phyloP scores from a whole-genome alignment of 2,329 filamentous ascomycete species.

The Fusarium poae region DNA sequence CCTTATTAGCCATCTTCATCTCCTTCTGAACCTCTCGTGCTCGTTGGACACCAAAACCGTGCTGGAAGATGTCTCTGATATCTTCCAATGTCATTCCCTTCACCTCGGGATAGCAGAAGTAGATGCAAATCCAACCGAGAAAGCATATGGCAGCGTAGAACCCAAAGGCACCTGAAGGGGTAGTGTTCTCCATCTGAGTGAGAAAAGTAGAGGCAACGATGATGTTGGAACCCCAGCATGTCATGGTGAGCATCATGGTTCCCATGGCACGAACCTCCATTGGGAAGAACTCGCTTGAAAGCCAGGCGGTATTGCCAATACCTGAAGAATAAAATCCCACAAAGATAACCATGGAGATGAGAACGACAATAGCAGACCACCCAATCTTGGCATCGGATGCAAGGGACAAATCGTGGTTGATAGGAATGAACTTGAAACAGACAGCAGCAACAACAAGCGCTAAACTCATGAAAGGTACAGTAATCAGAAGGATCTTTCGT shows the following conservation, averaged over 20 bases:
- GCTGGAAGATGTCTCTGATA: conserved; percentile 63
- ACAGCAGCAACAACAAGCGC: conserved; percentile 59
- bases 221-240: conserved; percentile 62
- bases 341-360: conserved; percentile 52
- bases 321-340: conserved; percentile 57
- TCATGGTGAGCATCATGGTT: conserved; percentile 63
- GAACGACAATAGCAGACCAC: conserved; percentile 58
- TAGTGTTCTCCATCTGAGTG: conserved; percentile 61
- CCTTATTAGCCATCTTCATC: conserved; percentile 39
- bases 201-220: conserved; percentile 65
- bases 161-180: conserved; percentile 63
- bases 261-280: conserved; percentile 62
- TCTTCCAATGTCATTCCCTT: conserved; percentile 68
- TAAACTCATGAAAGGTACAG: conserved; percentile 59
- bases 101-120: conserved; percentile 66
- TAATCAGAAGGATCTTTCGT: conserved; percentile 59
- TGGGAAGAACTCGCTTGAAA: conserved; percentile 61
- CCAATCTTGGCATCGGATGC: conserved; percentile 49
- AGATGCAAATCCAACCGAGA: conserved; percentile 57
- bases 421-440: conserved; percentile 57
- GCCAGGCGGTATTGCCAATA: conserved; percentile 62
- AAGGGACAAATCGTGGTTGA: conserved; percentile 58
- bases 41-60: conserved; percentile 61
- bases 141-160: conserved; percentile 65
- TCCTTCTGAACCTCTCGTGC: conserved; percentile 56